These are phyloP conservation scores for Endoconidiophora polonica DNA, from an alignment of 2,329 filamentous ascomycete genomes.

Conservation along the genomic window DNA sequence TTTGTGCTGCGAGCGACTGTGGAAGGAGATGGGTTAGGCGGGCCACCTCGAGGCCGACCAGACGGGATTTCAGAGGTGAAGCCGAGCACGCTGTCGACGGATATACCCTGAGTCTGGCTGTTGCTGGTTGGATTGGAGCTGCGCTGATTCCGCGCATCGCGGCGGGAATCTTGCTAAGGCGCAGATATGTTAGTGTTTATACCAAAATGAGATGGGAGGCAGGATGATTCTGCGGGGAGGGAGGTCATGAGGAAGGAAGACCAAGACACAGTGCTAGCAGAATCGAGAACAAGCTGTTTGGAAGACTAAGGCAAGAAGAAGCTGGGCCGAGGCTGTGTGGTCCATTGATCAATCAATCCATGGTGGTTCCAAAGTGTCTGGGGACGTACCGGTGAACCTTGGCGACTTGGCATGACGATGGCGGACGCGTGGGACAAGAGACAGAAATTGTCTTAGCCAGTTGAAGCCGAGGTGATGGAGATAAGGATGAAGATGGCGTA, in stretches of 20 bases:
- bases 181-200: too few species aligned
- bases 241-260: too few species aligned
- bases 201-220: background rate
- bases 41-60: conserved; percentile 59
- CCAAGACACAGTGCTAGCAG: too few species aligned
- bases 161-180: conserved; percentile 4
- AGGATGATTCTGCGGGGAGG: too few species aligned
- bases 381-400: background rate
- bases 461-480: background rate
- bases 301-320: too few species aligned
- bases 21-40: conserved; percentile 33
- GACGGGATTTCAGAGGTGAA: conserved; percentile 91
- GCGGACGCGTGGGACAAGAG: background rate
- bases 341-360: too few species aligned
- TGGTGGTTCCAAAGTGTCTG: background rate
- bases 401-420: conserved; percentile 5
- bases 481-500: background rate
- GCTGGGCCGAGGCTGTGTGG: background rate
- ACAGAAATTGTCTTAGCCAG: too few species aligned
- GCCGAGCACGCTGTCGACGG: conserved; percentile 87
- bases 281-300: too few species aligned
- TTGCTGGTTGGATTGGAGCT: background rate
- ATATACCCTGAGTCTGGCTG: conserved; percentile 36
- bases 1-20: conserved; percentile 19
- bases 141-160: conserved; percentile 3